A percentile compares a stretch with the other conserved stretches of the same genome.
Conservation (phyloP, 2,329 filamentous ascomycete genomes). For the Fusarium duplospermum region DNA sequence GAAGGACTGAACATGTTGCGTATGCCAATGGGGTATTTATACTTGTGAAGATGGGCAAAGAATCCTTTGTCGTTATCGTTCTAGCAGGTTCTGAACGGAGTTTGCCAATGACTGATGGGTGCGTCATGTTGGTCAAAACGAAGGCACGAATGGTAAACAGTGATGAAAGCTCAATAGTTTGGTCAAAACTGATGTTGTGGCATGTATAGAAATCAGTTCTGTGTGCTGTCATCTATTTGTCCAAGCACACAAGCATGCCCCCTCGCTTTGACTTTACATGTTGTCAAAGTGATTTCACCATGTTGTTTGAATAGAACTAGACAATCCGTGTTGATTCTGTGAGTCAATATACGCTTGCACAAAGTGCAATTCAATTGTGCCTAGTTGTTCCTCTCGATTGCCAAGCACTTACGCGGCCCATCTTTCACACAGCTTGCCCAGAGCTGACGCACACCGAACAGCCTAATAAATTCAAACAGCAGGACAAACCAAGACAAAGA, state of each 20-base stretch:
- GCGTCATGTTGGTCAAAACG: neutral
- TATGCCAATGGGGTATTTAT: neutral
- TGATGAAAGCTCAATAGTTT: neutral
- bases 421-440: neutral
- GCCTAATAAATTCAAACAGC: neutral
- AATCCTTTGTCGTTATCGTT: neutral
- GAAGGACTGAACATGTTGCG: neutral
- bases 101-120: neutral
- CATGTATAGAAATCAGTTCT: neutral
- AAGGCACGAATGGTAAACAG: neutral
- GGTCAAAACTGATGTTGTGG: neutral
- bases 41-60: neutral
- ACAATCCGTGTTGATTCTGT: no score
- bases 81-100: neutral
- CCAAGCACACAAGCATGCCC: neutral
- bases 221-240: neutral
- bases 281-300: neutral
- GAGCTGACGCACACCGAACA: neutral
- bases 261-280: neutral
- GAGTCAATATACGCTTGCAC: no score
- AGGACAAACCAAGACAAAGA: neutral
- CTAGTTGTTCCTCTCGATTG: neutral
- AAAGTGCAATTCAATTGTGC: neutral
- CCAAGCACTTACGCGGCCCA: neutral
- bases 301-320: no score